Percentiles rank a stretch among this genome's conserved stretches.
Evolutionary conservation across 208 protist genomes (phyloP).

Genomic region (Acanthamoeba divionensis): DNA sequence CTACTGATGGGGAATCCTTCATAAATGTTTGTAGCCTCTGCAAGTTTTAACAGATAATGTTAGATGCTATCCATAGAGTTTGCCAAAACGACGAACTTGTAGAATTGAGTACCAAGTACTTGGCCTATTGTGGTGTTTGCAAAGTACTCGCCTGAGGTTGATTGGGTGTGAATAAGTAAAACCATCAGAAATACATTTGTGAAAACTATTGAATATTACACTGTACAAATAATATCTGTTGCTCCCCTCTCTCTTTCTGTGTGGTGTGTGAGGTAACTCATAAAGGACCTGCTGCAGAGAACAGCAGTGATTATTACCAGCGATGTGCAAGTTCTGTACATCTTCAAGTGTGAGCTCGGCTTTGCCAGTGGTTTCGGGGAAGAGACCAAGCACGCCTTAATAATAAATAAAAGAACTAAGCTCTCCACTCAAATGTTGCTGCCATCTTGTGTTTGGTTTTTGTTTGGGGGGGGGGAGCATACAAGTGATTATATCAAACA

Average conservation of each 20-base stretch:
- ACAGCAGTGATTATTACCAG: too few relatives aligned
- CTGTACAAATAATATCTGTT: not conserved
- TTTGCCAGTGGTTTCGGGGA: not conserved
- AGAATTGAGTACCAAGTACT: not conserved
- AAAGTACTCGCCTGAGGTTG: not conserved
- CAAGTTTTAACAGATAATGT: not conserved
- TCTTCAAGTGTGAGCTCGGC: not conserved
- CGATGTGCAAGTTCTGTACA: not conserved
- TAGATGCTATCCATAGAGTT: not conserved
- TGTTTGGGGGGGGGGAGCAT: not conserved
- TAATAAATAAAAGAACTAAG: not conserved
- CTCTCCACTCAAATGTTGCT: not conserved
- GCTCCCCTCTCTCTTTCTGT: not conserved
- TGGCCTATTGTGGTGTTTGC: slow-evolving; percentile 9
- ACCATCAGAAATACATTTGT: too few relatives aligned
- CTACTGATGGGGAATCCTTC: not conserved
- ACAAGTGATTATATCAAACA: slow-evolving; percentile 47
- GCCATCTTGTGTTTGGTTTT: not conserved
- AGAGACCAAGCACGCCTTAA: slow-evolving; percentile 10
- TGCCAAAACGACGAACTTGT: not conserved
- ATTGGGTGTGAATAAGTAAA: too few relatives aligned
- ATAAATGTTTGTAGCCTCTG: slow-evolving; percentile 32
- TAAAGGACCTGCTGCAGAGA: too few relatives aligned
- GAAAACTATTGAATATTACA: not conserved
- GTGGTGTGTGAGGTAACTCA: too few relatives aligned